Conservation (phyloP, 352 stramenopile genomes). For the Phytophthora uliginosa region DNA sequence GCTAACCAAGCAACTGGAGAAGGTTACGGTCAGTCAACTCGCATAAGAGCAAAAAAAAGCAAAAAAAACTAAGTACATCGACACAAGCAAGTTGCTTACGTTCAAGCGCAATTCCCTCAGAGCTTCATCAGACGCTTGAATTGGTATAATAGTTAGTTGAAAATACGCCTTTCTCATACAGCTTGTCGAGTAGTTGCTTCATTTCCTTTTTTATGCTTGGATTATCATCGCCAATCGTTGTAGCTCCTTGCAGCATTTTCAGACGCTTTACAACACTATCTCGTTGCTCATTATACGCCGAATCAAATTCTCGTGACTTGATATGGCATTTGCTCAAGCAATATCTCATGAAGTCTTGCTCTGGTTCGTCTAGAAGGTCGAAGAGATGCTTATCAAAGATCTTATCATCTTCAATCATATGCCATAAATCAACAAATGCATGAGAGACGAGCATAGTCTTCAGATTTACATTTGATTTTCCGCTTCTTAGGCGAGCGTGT, state of each 20-base stretch:
- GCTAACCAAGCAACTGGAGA: constrained; percentile 17
- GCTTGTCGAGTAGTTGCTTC: constrained; percentile 10
- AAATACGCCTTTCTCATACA: constrained; percentile 14
- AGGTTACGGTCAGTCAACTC: constrained; percentile 14
- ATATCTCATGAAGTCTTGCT: constrained; percentile 16
- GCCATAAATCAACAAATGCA: constrained; percentile 8
- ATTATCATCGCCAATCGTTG: constrained; percentile 14
- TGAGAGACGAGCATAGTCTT: constrained; percentile 16
- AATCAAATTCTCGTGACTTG: constrained; percentile 6
- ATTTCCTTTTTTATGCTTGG: constrained; percentile 2
- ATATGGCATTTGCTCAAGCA: constrained; percentile 10
- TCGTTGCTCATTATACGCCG: constrained; percentile 4
- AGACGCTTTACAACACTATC: constrained; percentile 1
- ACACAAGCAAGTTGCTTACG: constrained; percentile 13
- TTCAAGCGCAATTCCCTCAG: not conserved
- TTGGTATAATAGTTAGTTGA: constrained; percentile 8
- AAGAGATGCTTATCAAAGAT: constrained; percentile 5
- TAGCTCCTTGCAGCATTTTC: not conserved
- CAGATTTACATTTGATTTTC: too few relatives aligned
- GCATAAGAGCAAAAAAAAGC: constrained; percentile 4
- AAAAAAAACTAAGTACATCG: constrained; percentile 2
- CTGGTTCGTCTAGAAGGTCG: not conserved
- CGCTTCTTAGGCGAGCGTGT: too few relatives aligned
- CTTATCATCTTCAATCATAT: not conserved
- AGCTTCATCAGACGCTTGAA: constrained; percentile 4